Conservation (phyloP, 2,329 filamentous ascomycete genomes). For the Didymella sp. region DNA sequence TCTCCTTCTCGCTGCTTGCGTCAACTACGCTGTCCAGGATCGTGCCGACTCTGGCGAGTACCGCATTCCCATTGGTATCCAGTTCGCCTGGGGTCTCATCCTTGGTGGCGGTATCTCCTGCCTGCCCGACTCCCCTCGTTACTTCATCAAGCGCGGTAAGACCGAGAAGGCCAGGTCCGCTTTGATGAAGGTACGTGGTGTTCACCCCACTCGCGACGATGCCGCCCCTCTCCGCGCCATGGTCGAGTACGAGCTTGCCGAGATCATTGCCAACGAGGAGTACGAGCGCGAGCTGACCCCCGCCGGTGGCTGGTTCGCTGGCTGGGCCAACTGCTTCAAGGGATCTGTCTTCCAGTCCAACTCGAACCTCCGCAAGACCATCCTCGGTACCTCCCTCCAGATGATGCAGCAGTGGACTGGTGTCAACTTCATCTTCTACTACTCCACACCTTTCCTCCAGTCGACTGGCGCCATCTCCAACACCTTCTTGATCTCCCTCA, state of each 20-base stretch:
- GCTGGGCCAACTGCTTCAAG: slow-evolving; percentile 20
- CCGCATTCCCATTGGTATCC: slow-evolving; percentile 74
- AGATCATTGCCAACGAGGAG: slow-evolving; percentile 70
- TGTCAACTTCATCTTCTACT: slow-evolving; percentile 50
- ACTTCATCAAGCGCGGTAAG: slow-evolving; percentile 59
- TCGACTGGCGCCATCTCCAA: slow-evolving; percentile 24
- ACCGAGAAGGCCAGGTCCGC: slow-evolving; percentile 68
- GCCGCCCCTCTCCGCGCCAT: slow-evolving; percentile 8
- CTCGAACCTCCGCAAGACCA: slow-evolving; percentile 52
- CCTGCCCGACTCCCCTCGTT: slow-evolving; percentile 36
- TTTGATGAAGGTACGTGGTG: slow-evolving; percentile 64
- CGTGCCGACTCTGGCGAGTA: slow-evolving; percentile 68
- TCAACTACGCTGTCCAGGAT: slow-evolving; percentile 65
- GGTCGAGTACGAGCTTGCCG: slow-evolving; percentile 64
- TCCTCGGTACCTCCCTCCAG: slow-evolving; percentile 61
- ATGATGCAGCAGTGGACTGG: slow-evolving; percentile 75
- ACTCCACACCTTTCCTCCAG: slow-evolving; percentile 37
- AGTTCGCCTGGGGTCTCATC: slow-evolving; percentile 73
- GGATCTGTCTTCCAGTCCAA: slow-evolving; percentile 19
- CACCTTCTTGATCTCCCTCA: slow-evolving; percentile 72
- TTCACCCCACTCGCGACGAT: slow-evolving; percentile 13
- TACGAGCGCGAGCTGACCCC: slow-evolving; percentile 67
- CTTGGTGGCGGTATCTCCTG: slow-evolving; percentile 57
- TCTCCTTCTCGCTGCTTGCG: slow-evolving; percentile 67
- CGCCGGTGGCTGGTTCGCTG: slow-evolving; percentile 58